A percentile compares a stretch with the other conserved stretches of the same genome.
Evolutionary conservation across 1,139 yeast genomes (phyloP).

Genomic region (Kluyveromyces sp.): DNA sequence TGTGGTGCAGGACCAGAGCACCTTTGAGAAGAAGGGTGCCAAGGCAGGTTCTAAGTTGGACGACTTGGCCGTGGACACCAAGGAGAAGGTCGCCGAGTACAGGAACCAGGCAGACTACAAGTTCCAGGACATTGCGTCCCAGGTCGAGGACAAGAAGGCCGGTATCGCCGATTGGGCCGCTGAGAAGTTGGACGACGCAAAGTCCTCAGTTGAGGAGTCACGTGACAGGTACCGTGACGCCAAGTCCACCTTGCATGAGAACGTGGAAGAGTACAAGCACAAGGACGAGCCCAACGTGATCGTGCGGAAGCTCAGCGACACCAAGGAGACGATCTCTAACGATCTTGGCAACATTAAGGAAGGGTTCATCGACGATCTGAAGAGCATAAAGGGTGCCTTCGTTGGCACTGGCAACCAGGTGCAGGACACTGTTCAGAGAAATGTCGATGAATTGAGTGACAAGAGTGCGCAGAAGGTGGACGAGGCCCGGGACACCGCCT

Average conservation of each 20-base stretch:
- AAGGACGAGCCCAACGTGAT: conserved; percentile 12
- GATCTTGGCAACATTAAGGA: conserved; percentile 19
- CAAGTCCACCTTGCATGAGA: conserved; percentile 9
- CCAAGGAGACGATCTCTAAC: conserved; percentile 13
- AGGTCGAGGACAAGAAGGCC: conserved; percentile 11
- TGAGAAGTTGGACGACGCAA: conserved; percentile 14
- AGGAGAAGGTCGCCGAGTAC: conserved; percentile 12
- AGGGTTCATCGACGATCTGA: conserved; percentile 18
- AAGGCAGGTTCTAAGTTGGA: conserved; percentile 10
- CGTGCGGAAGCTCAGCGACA: conserved; percentile 11
- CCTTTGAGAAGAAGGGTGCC: conserved; percentile 9
- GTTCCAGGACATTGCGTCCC: conserved; percentile 9
- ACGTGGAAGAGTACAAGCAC: conserved; percentile 9
- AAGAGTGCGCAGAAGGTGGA: conserved; percentile 6
- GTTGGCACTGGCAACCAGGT: conserved; percentile 16
- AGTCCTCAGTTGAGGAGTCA: conserved; percentile 12
- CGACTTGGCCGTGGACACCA: conserved; percentile 8
- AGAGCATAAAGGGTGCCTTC: conserved; percentile 18
- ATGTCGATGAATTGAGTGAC: conserved; percentile 10
- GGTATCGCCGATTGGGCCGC: conserved; percentile 16
- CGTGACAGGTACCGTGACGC: conserved; percentile 11
- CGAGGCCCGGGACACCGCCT: conserved; percentile 8
- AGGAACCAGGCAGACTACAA: conserved; percentile 9
- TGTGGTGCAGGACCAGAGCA: conserved; percentile 8
- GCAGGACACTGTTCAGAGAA: conserved; percentile 9